Evolutionary conservation across 2,329 filamentous ascomycete species (phyloP).

Genomic region (Diaporthe caulivora): DNA sequence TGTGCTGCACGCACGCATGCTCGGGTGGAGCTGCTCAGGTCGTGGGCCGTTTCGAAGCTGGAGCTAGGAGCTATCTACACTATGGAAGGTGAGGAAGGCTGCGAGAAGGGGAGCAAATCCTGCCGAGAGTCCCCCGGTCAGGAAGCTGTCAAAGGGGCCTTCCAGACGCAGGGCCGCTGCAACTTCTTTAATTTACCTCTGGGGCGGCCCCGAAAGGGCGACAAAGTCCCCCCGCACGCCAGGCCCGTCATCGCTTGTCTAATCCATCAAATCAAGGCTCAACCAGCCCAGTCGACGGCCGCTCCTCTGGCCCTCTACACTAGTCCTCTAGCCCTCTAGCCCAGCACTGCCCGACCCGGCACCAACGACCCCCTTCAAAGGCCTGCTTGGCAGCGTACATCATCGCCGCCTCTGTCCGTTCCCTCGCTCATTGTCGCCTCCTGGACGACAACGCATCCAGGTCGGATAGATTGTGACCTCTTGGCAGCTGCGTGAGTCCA

Average conservation of each 20-base stretch:
- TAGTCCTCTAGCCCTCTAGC: neutral
- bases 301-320: neutral
- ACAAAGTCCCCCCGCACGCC: conserved; percentile 8
- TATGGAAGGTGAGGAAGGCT: neutral
- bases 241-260: conserved; percentile 25
- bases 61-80: neutral
- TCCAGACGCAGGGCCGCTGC: conserved; percentile 27
- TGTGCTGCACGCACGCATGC: neutral
- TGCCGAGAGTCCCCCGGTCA: neutral
- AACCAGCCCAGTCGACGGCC: conserved; percentile 2
- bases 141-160: conserved; percentile 23
- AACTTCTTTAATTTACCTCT: conserved; percentile 12
- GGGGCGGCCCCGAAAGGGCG: neutral
- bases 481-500: conserved; percentile 25
- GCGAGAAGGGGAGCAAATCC: neutral
- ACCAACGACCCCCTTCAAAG: neutral
- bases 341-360: conserved; percentile 10
- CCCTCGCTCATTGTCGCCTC: conserved; percentile 9
- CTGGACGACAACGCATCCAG: conserved; percentile 2
- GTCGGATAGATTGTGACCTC: conserved; percentile 19
- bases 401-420: conserved; percentile 8
- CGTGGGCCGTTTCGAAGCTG: neutral
- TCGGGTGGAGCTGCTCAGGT: conserved; percentile 10
- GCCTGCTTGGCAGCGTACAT: conserved; percentile 13
- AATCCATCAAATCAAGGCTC: conserved; percentile 4